Percentiles rank a stretch among this genome's conserved stretches.
phyloP scores from a whole-genome alignment of 2,329 filamentous ascomycete genomes.

The Trichoderma endophyticum region DNA sequence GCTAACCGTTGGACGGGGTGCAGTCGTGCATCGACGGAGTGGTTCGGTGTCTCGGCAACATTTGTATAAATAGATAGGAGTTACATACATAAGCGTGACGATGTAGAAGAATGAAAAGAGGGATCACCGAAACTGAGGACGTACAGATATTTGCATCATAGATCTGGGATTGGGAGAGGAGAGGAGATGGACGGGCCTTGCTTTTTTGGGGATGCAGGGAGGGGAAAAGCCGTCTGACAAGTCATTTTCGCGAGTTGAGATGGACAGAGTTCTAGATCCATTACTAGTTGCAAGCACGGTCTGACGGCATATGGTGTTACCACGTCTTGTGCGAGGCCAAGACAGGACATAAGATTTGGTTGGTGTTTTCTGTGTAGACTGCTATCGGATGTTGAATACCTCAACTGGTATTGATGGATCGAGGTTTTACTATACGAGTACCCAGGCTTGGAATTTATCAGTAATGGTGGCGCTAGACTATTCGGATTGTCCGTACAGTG shows the following conservation, averaged over 20 bases:
- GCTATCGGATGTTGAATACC: neutral
- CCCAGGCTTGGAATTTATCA: neutral
- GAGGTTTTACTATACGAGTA: neutral
- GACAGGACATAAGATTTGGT: constrained; percentile 5
- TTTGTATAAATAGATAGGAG: neutral
- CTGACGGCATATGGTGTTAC: neutral
- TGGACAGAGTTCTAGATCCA: neutral
- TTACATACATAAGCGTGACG: neutral
- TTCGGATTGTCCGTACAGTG: neutral
- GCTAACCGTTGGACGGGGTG: neutral
- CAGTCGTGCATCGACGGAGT: neutral
- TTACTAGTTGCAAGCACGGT: neutral
- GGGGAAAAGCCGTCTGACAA: neutral
- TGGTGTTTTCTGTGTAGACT: neutral
- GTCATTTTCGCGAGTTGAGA: neutral
- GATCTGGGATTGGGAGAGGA: neutral
- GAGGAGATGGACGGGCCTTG: neutral
- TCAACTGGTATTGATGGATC: neutral
- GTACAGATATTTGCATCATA: neutral
- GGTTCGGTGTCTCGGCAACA: neutral
- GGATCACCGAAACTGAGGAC: no score
- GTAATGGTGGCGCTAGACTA: neutral
- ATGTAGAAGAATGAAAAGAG: neutral
- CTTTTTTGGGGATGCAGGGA: neutral
- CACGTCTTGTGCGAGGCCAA: neutral